Conservation (phyloP, 306 rosid genomes). For the Mimosa bimucronata region DNA sequence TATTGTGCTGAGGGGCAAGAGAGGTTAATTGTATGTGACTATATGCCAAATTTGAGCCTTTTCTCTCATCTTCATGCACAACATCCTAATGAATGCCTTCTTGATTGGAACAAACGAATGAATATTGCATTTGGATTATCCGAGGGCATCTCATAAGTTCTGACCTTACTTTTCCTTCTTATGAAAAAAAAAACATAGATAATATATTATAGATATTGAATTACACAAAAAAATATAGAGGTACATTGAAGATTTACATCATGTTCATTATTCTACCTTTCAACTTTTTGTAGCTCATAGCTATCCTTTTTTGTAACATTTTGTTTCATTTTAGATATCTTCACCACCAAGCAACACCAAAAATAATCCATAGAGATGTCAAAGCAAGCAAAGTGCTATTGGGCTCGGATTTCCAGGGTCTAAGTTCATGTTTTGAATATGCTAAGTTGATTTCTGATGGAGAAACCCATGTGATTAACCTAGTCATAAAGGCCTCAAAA, state of each 20-base stretch:
- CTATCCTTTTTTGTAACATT: neutral
- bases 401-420: slow-evolving; percentile 78
- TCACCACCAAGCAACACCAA: slow-evolving; percentile 88
- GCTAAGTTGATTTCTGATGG: slow-evolving; percentile 92
- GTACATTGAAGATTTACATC: neutral
- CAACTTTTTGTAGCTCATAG: neutral
- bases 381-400: slow-evolving; percentile 87
- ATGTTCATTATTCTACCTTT: neutral
- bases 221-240: neutral
- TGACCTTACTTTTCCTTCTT: neutral
- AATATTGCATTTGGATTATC: slow-evolving; percentile 88
- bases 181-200: neutral
- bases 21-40: slow-evolving; percentile 86
- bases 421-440: slow-evolving; percentile 87
- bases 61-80: slow-evolving; percentile 96
- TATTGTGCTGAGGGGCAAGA: slow-evolving; percentile 98
- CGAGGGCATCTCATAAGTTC: slow-evolving; percentile 84
- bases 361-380: slow-evolving; percentile 83
- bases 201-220: neutral
- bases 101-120: slow-evolving; percentile 87
- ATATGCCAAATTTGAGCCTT: slow-evolving; percentile 92
- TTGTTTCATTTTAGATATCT: slow-evolving; percentile 78
- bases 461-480: slow-evolving; percentile 80
- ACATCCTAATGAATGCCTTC: slow-evolving; percentile 85
- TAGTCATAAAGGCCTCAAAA: slow-evolving; percentile 92